Percentiles rank a stretch among this genome's conserved stretches.
These are phyloP conservation scores for Taiwanofungus camphoratus DNA, from an alignment of 1,284 basidiomycete genomes.

Conservation along the genomic window DNA sequence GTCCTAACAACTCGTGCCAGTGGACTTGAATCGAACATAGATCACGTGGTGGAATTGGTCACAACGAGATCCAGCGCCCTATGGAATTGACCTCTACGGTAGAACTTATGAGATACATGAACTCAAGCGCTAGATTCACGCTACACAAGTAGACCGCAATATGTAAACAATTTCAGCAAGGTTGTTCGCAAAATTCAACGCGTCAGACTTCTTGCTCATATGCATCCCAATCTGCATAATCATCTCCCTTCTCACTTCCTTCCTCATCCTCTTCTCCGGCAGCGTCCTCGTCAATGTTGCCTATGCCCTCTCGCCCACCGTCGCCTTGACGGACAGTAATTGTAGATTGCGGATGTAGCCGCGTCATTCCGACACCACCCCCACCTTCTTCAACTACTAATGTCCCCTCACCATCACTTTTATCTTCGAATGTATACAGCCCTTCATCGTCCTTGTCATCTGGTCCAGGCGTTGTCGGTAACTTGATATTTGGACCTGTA, in stretches of 20 bases:
- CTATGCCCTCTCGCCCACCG: constrained; percentile 15
- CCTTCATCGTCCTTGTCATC: constrained; percentile 32
- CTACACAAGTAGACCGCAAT: too few relatives aligned
- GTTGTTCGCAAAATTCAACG: too few relatives aligned
- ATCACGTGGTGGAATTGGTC: too few relatives aligned
- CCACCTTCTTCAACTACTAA: constrained; percentile 44
- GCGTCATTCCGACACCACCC: constrained; percentile 27
- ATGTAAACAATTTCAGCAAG: too few relatives aligned
- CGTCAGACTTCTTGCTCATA: constrained; percentile 42
- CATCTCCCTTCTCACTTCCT: constrained; percentile 31
- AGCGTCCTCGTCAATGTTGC: constrained; percentile 21
- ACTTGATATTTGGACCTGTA: constrained; percentile 30
- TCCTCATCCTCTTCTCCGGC: constrained; percentile 28
- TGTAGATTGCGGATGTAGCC: constrained; percentile 11
- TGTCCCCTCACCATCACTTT: constrained; percentile 45
- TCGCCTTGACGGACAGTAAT: constrained; percentile 9
- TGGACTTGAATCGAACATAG: too few relatives aligned
- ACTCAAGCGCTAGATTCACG: too few relatives aligned
- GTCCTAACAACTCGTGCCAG: too few relatives aligned
- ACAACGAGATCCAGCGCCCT: too few relatives aligned
- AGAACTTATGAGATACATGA: too few relatives aligned
- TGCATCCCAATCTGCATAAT: constrained; percentile 34
- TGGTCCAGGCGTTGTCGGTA: constrained; percentile 23
- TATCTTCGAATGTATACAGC: constrained; percentile 42
- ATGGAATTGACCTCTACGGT: too few relatives aligned